Evolutionary conservation across 192 early-diverging fungal species (phyloP).

Genomic region (Coemansia sp.): DNA sequence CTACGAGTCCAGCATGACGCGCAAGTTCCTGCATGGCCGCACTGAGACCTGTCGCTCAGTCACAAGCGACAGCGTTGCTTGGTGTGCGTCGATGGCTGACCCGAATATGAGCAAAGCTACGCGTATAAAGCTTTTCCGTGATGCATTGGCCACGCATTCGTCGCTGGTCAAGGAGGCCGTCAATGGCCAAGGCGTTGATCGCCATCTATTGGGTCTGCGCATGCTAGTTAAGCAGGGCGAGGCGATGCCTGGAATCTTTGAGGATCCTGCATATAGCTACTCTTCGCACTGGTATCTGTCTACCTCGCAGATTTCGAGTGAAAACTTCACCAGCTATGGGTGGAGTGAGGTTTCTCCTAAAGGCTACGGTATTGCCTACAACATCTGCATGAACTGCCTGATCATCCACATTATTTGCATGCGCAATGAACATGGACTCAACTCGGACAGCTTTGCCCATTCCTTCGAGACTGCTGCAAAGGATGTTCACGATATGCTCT

Average conservation of each 20-base stretch:
- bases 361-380: conserved; percentile 94
- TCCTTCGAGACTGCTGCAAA: conserved; percentile 79
- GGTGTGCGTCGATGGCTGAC: conserved; percentile 86
- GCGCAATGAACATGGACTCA: conserved; percentile 56
- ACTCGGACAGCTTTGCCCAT: conserved; percentile 65
- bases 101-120: conserved; percentile 41
- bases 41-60: conserved; percentile 92
- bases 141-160: conserved; percentile 76
- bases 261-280: conserved; percentile 77
- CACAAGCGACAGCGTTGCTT: conserved; percentile 69
- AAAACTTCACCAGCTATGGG: conserved; percentile 92
- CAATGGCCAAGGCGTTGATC: conserved; percentile 85
- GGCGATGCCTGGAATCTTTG: conserved; percentile 79
- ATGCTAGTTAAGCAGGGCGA: conserved; percentile 74
- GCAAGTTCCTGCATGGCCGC: conserved; percentile 89
- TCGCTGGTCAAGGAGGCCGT: conserved; percentile 77
- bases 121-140: conserved; percentile 70
- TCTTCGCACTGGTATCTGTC: conserved; percentile 93
- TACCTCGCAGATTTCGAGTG: conserved; percentile 89
- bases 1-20: conserved; percentile 92
- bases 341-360: conserved; percentile 85
- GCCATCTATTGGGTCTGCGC: conserved; percentile 86
- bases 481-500: conserved; percentile 68
- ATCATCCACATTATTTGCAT: conserved; percentile 85
- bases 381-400: conserved; percentile 81